Percentiles rank a stretch among this genome's conserved stretches.
Evolutionary conservation across 2,329 filamentous ascomycete genomes (phyloP).

Genomic region (Colletotrichum musae): DNA sequence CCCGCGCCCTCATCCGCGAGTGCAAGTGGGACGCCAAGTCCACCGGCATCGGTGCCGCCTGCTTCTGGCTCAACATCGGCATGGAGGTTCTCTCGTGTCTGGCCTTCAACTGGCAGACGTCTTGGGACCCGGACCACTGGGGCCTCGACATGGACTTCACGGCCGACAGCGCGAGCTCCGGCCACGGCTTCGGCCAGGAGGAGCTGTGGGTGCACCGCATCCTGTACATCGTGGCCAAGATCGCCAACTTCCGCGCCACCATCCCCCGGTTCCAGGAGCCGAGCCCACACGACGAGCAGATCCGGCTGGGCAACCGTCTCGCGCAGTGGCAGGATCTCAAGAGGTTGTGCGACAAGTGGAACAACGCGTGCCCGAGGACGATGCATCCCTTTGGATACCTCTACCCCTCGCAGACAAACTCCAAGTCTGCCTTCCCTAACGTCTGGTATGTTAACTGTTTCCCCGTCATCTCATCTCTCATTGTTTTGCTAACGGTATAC

Average conservation of each 20-base stretch:
- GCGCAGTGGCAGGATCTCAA: slow-evolving; percentile 87
- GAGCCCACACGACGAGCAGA: slow-evolving; percentile 74
- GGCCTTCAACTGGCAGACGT: slow-evolving; percentile 87
- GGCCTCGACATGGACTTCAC: slow-evolving; percentile 83
- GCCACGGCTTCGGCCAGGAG: slow-evolving; percentile 68
- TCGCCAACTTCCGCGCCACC: slow-evolving; percentile 86
- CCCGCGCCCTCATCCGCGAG: slow-evolving; percentile 88
- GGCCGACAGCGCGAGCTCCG: slow-evolving; percentile 46
- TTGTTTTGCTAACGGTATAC: not conserved
- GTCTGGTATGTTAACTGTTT: slow-evolving; percentile 74
- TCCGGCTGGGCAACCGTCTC: slow-evolving; percentile 74
- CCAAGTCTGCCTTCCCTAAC: slow-evolving; percentile 85
- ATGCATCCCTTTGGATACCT: slow-evolving; percentile 91
- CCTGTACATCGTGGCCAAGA: slow-evolving; percentile 88
- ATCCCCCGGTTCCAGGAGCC: slow-evolving; percentile 73
- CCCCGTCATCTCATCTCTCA: not conserved
- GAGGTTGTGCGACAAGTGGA: slow-evolving; percentile 87
- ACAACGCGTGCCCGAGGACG: slow-evolving; percentile 81
- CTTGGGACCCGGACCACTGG: slow-evolving; percentile 94
- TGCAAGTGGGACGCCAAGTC: slow-evolving; percentile 89
- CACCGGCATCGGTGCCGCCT: slow-evolving; percentile 84
- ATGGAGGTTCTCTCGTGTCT: slow-evolving; percentile 93
- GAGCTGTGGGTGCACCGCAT: slow-evolving; percentile 92
- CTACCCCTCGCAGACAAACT: slow-evolving; percentile 75
- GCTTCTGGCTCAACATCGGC: slow-evolving; percentile 94